These are phyloP conservation scores for Zychaea mexicana DNA, from an alignment of 371 early-diverging fungal species.

Conservation along the genomic window DNA sequence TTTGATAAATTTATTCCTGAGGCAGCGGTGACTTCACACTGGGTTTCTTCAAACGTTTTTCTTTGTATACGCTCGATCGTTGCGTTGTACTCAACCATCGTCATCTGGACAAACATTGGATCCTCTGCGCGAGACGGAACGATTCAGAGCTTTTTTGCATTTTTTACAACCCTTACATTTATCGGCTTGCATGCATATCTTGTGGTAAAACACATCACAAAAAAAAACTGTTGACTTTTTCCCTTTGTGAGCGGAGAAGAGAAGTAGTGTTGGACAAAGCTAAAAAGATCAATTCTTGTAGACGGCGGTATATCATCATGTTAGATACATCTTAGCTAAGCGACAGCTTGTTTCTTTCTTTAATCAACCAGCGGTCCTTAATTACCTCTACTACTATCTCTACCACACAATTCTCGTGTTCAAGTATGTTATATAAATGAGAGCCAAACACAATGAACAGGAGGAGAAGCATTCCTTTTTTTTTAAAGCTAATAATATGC, in stretches of 20 bases:
- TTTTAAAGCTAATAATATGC: not conserved
- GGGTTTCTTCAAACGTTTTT: slow-evolving; percentile 45
- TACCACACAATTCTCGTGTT: slow-evolving; percentile 45
- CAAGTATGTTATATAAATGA: slow-evolving; percentile 37
- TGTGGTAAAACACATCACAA: slow-evolving; percentile 34
- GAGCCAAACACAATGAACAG: not conserved
- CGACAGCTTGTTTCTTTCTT: slow-evolving; percentile 27
- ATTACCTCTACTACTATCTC: slow-evolving; percentile 44
- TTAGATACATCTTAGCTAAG: slow-evolving; percentile 24
- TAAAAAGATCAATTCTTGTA: slow-evolving; percentile 7
- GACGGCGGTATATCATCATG: slow-evolving; percentile 32
- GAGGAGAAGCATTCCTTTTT: not conserved
- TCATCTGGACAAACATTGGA: slow-evolving; percentile 46
- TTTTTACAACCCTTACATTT: slow-evolving; percentile 56
- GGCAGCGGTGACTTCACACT: slow-evolving; percentile 54
- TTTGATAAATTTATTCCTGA: slow-evolving; percentile 58
- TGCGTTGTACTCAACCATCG: slow-evolving; percentile 41
- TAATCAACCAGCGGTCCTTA: slow-evolving; percentile 35
- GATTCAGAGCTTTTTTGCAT: slow-evolving; percentile 33
- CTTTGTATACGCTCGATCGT: slow-evolving; percentile 42
- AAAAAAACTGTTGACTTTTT: no score
- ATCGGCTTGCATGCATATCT: slow-evolving; percentile 55
- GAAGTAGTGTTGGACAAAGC: no score
- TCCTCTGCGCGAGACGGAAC: slow-evolving; percentile 19
- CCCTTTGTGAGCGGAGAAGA: no score